Conservation (phyloP, 257 asterid genomes). For the Prunella vulgaris region DNA sequence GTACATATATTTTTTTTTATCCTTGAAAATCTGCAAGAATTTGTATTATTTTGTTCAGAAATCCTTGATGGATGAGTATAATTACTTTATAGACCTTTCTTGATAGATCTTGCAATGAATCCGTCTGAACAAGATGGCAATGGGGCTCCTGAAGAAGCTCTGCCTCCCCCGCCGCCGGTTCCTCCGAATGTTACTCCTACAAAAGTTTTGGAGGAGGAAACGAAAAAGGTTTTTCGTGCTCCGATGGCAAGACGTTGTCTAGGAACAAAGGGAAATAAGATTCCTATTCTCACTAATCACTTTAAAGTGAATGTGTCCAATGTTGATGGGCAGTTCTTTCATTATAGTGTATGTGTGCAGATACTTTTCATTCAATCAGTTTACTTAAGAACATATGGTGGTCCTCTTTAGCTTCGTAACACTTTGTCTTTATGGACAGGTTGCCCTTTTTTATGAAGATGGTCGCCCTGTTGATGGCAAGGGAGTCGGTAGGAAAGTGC, state of each 20-base stretch:
- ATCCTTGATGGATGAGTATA: neutral
- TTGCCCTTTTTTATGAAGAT: constrained; percentile 87
- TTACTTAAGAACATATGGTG: neutral
- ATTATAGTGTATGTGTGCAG: constrained; percentile 67
- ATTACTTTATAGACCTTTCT: neutral
- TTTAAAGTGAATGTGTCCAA: constrained; percentile 69
- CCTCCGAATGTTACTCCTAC: neutral
- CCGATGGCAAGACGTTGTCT: constrained; percentile 84
- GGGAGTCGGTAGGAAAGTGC: constrained; percentile 85
- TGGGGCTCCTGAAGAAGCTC: neutral
- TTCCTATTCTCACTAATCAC: constrained; percentile 76
- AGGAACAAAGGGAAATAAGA: constrained; percentile 69
- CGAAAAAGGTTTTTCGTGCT: constrained; percentile 45
- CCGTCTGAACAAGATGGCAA: neutral
- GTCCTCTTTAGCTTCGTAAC: neutral
- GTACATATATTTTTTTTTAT: neutral
- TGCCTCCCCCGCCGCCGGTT: neutral
- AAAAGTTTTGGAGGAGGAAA: constrained; percentile 31
- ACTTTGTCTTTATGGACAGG: constrained; percentile 33
- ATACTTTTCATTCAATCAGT: neutral
- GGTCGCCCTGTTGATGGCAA: constrained; percentile 92
- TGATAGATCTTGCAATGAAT: constrained; percentile 24
- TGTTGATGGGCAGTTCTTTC: constrained; percentile 72
- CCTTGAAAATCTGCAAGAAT: neutral
- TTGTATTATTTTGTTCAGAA: neutral